phyloP scores from a whole-genome alignment of 768 basidiomycete species.

The Mrakia hoshinonis region DNA sequence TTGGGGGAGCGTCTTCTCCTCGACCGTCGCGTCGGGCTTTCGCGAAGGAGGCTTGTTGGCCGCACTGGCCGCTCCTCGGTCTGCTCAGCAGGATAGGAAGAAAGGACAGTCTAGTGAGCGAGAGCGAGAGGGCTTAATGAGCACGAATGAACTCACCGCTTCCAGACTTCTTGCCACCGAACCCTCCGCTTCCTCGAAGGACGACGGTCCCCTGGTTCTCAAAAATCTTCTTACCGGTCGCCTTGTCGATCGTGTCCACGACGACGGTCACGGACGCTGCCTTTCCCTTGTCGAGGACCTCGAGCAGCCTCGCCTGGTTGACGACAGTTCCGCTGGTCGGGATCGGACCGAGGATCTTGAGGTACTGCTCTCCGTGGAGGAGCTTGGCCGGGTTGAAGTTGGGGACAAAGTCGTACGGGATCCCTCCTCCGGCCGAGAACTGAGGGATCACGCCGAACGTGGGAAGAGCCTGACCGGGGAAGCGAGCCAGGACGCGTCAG shows the following conservation, averaged over 20 bases:
- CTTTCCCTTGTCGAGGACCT: constrained; percentile 59
- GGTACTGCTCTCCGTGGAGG: constrained; percentile 95
- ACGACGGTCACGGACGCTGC: constrained; percentile 77
- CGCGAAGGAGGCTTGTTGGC: constrained; percentile 71
- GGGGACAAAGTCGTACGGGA: constrained; percentile 64
- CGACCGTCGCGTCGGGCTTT: constrained; percentile 70
- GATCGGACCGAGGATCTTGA: constrained; percentile 70
- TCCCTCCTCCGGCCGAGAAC: constrained; percentile 53
- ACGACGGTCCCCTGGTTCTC: constrained; percentile 89
- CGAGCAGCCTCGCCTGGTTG: constrained; percentile 58
- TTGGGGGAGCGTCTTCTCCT: constrained; percentile 70
- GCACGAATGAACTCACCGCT: constrained; percentile 49
- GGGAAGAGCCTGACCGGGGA: constrained; percentile 65
- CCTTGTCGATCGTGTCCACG: constrained; percentile 70
- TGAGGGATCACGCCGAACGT: constrained; percentile 95
- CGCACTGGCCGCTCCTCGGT: constrained; percentile 82
- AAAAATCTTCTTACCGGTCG: constrained; percentile 68
- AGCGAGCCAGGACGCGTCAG: no score
- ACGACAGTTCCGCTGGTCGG: constrained; percentile 74
- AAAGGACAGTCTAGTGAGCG: neutral
- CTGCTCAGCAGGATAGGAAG: constrained; percentile 45
- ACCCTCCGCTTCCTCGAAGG: constrained; percentile 89
- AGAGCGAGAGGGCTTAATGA: neutral
- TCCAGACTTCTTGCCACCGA: constrained; percentile 80
- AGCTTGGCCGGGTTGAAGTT: constrained; percentile 90